Conservation (phyloP, 106 monocot species). For the Dioscorea alata region DNA sequence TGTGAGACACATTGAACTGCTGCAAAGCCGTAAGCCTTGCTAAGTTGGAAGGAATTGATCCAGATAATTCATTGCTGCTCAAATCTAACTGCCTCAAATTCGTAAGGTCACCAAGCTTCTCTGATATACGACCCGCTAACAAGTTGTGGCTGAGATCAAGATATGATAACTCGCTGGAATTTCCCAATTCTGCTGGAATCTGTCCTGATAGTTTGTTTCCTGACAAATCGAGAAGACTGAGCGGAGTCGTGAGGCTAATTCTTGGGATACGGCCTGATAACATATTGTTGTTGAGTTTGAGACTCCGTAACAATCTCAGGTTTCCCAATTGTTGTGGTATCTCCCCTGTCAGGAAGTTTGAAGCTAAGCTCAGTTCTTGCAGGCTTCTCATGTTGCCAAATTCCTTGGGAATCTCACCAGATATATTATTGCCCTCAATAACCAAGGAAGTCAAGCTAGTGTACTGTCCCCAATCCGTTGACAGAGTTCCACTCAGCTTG, state of each 20-base stretch:
- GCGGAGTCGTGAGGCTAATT: conserved; percentile 13
- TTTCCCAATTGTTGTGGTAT: no score
- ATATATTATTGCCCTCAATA: no score
- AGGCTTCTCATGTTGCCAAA: no score
- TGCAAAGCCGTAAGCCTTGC: conserved; percentile 30
- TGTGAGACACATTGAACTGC: conserved; percentile 54
- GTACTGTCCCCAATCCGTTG: conserved; percentile 49
- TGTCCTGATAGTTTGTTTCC: conserved; percentile 32
- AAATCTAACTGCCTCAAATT: conserved; percentile 45
- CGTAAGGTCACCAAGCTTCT: no score
- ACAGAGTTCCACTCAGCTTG: conserved; percentile 43
- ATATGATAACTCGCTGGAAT: conserved; percentile 1
- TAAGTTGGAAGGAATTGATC: conserved; percentile 41
- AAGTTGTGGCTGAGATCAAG: conserved; percentile 35
- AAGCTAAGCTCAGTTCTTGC: no score
- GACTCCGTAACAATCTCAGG: no score
- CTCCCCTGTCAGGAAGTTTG: no score
- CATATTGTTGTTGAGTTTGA: conserved; percentile 39
- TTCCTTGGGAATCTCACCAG: no score
- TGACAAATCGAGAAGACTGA: conserved; percentile 42
- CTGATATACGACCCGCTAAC: conserved; percentile 37
- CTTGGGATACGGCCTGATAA: no score
- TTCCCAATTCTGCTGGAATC: conserved; percentile 37
- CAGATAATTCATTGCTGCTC: conserved; percentile 51
- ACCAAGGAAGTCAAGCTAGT: conserved; percentile 22